Evolutionary conservation across 2,329 filamentous ascomycete genomes (phyloP).

Genomic region (Phialocephala sp.): DNA sequence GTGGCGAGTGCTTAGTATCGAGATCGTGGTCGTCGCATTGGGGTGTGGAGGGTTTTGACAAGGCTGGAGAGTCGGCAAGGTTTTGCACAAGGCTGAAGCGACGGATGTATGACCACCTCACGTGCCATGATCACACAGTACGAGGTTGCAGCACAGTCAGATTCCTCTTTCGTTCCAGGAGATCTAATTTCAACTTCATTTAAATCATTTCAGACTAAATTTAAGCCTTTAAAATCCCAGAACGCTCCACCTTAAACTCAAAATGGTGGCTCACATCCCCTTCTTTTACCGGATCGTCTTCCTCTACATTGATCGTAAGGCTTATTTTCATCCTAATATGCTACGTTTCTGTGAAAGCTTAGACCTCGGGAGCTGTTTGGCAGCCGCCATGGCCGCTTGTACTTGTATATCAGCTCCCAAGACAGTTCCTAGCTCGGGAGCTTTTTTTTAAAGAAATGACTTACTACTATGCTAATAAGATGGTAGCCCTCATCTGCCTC

Average conservation of each 20-base stretch:
- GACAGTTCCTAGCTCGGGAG: no score
- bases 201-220: neutral
- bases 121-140: neutral
- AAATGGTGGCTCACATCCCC: conserved; percentile 20
- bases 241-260: neutral
- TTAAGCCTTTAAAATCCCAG: neutral
- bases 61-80: neutral
- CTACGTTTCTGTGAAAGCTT: no score
- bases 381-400: no score
- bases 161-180: neutral
- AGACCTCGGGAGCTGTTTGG: no score
- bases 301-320: conserved; percentile 25
- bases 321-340: no score
- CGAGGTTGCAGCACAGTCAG: neutral
- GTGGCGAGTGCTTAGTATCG: neutral
- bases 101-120: neutral
- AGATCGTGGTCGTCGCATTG: conserved; percentile 4
- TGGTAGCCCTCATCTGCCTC: conserved; percentile 22
- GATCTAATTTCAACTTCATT: neutral
- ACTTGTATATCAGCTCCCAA: no score
- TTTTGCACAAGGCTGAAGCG: conserved; percentile 4
- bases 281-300: conserved; percentile 28
- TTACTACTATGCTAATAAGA: no score
- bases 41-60: neutral
- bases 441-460: no score